Base-by-base conservation (phyloP, 2,329 filamentous ascomycete species). In the Colletotrichum orchidophilum region DNA sequence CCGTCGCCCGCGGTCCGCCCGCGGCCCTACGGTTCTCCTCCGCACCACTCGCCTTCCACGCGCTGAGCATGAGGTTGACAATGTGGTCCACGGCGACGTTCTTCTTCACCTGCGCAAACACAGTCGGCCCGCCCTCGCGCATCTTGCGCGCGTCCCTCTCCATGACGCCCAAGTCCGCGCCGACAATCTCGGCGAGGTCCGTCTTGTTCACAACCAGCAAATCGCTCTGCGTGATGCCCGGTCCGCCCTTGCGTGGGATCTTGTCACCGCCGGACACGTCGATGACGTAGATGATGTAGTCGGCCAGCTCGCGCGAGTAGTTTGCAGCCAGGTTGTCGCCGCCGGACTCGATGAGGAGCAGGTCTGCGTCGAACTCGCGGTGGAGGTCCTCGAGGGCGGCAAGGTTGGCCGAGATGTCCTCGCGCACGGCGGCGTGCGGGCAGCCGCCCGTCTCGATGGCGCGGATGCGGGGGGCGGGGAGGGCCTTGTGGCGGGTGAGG, bases 201-300 rank as follows among this genome's bases (percentile, higher is more conserved):
- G 95, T 97, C 90, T 99, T 99, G 83, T 99, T 99, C 62, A 99
- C 94, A 24, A 99, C 89, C 74, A 99, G 83, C 81, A 99, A 81
- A 79, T 99, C 96, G 77, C 93, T 96, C 84, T 98, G 96, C 5
- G 96, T 99, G 80, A 99, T 99, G 1, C 96, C 96, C 0, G 96
- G 96, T 0, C 96, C 96, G 31, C 96, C 96, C 85, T 99, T 99
- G 31, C 96, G 85, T 0, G 96, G 96, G 61, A 99, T 92, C 88
- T 99, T 99, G 82, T 99, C 96, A 13, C 96, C 96, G 26, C 96
- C 96, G 66, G 92, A 93, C 21, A 99, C 96, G 82, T 99, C 96
- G 76, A 99, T 98, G 33, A 99, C 96, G 81, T 99, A 99, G 83
- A 99, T 92, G 82, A 99, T 99, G 81, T 93, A 99, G 82, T 99